Evolutionary conservation across 1,139 yeast genomes (phyloP).

Genomic region (Taphrina communis): DNA sequence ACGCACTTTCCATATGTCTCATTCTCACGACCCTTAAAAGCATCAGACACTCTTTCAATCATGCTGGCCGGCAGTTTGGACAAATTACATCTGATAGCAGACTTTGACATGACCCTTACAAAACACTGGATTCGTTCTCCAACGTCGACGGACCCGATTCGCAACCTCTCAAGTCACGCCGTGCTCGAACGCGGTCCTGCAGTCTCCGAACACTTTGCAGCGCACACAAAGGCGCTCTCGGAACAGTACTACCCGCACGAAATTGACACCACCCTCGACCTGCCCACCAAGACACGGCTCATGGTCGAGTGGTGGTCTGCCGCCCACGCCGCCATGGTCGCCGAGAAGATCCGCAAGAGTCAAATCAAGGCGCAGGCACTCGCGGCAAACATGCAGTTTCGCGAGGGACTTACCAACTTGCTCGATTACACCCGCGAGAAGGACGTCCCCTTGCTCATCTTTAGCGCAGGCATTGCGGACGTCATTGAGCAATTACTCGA

Average conservation of each 20-base stretch:
- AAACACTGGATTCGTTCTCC: conserved; percentile 34
- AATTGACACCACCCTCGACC: conserved; percentile 18
- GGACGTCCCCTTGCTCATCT: conserved; percentile 23
- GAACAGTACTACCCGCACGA: conserved; percentile 35
- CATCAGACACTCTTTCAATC: neutral
- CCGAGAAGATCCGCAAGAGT: conserved; percentile 10
- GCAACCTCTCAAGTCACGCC: conserved; percentile 36
- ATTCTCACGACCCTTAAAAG: neutral
- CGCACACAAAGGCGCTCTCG: conserved; percentile 22
- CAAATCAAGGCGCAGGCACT: conserved; percentile 8
- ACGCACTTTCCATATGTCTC: conserved; percentile 15
- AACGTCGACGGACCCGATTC: neutral
- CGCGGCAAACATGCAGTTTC: conserved; percentile 23
- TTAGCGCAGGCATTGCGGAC: conserved; percentile 39
- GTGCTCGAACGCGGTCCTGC: conserved; percentile 36
- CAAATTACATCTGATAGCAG: conserved; percentile 24
- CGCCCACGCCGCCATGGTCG: conserved; percentile 37
- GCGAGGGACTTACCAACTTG: conserved; percentile 18
- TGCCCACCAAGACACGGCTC: conserved; percentile 19
- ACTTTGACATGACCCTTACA: conserved; percentile 40
- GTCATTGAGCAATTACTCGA: conserved; percentile 30
- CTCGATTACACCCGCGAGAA: conserved; percentile 6
- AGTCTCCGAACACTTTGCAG: conserved; percentile 20
- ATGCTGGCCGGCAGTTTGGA: conserved; percentile 7
- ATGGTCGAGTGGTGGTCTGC: conserved; percentile 41